Base-by-base conservation (phyloP, 2,329 filamentous ascomycete genomes). In the Colletotrichum sp. region DNA sequence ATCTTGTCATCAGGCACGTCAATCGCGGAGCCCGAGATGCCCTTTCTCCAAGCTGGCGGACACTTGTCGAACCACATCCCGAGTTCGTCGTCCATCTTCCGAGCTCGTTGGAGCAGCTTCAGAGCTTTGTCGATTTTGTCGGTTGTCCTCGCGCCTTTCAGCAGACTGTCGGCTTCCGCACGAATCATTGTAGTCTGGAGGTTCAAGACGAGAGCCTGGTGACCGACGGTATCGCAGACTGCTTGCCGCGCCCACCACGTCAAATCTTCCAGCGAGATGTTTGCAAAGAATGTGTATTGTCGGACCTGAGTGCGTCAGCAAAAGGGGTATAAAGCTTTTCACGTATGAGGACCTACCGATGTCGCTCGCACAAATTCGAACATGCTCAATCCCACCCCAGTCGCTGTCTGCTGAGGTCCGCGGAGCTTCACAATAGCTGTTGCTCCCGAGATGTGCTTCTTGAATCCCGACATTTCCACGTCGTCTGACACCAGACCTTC, bases 131-230 rank as follows among this genome's bases (percentile, higher is more conserved):
- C 78, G 16, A 80, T 75, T 63, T 79, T 80, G 11, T 78, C 76
- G 5, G 77, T 75, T 6, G 79, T 78, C 2, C 72, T 65, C 1
- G 71, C 67, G 2, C 77, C 71, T 52, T 75, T 78, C 16, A 80
- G 76, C 12, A 80, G 67, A 5, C 73, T 65, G 22, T 80, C 79
- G 39, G 79, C 79, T 55, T 80, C 78, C 22, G 79, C 78, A 15
- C 79, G 78, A 61, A 80, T 72, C 12, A 80, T 71, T 1, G 79
- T 79, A n/a, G 79, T 80, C 61, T 80, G 79, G 63, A 80, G 78
- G 25, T 80, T 80, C 32, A 80, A 59, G 15, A 80, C 68, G 61
- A 79, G 61, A 61, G 81, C 76, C 59, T 79, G 68, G 66, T 82
- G 78, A 22, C 80, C 77, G 36, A 80, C 75, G 11, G 74, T 70